Percentiles rank a stretch among this genome's conserved stretches.
Conservation (phyloP, 1,139 yeast species). For the Candida sp. region DNA sequence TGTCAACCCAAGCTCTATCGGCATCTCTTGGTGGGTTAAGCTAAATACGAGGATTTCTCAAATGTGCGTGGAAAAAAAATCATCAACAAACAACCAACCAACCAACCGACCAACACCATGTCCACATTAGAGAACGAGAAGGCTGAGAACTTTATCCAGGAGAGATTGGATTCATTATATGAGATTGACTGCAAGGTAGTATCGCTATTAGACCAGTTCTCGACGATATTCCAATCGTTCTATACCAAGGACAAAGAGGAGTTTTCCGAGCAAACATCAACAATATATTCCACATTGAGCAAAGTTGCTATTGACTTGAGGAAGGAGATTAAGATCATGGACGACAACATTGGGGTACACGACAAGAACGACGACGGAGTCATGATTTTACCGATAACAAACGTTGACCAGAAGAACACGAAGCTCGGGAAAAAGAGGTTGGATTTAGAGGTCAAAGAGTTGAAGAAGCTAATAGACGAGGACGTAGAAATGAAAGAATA, state of each 20-base stretch:
- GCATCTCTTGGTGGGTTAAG: slow-evolving; percentile 23
- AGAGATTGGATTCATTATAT: slow-evolving; percentile 48
- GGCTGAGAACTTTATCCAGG: slow-evolving; percentile 40
- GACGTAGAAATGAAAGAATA: slow-evolving; percentile 15
- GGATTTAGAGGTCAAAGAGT: slow-evolving; percentile 34
- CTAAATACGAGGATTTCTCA: not conserved
- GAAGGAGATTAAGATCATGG: slow-evolving; percentile 60
- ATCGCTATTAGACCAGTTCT: slow-evolving; percentile 42
- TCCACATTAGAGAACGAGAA: slow-evolving; percentile 16
- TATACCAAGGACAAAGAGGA: slow-evolving; percentile 27
- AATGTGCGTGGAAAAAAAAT: not conserved
- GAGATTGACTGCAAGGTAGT: slow-evolving; percentile 50
- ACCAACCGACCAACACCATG: slow-evolving; percentile 1
- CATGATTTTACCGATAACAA: slow-evolving; percentile 60
- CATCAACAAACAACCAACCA: not conserved
- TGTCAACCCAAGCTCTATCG: slow-evolving; percentile 64
- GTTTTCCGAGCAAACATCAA: slow-evolving; percentile 33
- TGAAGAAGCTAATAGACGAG: slow-evolving; percentile 24
- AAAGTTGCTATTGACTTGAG: slow-evolving; percentile 52
- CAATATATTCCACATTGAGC: slow-evolving; percentile 37
- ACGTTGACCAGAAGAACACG: slow-evolving; percentile 66
- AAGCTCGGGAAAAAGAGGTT: slow-evolving; percentile 56
- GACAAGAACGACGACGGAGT: slow-evolving; percentile 48
- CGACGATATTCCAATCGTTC: slow-evolving; percentile 45
- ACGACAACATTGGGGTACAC: slow-evolving; percentile 57